phyloP scores from a whole-genome alignment of 495 filamentous ascomycete species.

The Evansstolkia leycettana region DNA sequence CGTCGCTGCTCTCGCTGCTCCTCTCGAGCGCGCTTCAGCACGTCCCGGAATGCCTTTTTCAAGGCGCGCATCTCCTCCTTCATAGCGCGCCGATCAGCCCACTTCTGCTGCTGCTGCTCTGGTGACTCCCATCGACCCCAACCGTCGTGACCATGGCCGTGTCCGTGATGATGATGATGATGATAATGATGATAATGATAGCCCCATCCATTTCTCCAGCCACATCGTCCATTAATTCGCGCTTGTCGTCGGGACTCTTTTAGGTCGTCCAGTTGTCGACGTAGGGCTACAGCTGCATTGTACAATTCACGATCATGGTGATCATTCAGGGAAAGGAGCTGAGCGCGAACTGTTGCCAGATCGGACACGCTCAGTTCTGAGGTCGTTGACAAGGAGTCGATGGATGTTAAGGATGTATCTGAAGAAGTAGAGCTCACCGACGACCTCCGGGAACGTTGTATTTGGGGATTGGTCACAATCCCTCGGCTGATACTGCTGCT shows the following conservation, averaged over 20 bases:
- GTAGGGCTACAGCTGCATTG: constrained; percentile 27
- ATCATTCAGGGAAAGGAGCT: constrained; percentile 25
- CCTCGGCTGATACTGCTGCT: neutral
- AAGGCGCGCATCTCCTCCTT: constrained; percentile 30
- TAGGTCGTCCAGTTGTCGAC: constrained; percentile 22
- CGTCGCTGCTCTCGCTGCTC: constrained; percentile 25
- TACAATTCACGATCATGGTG: constrained; percentile 29
- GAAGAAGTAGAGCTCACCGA: constrained; percentile 26
- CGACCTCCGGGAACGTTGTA: constrained; percentile 15
- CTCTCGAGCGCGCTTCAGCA: constrained; percentile 24
- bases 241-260: constrained; percentile 27
- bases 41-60: constrained; percentile 27
- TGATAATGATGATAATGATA: no score
- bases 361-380: constrained; percentile 30
- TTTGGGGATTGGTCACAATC: constrained; percentile 2
- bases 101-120: constrained; percentile 20
- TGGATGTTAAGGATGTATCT: constrained; percentile 28
- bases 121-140: constrained; percentile 33
- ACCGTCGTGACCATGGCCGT: constrained; percentile 8
- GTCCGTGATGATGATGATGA: constrained; percentile 5
- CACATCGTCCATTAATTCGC: constrained; percentile 10
- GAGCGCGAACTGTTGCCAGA: constrained; percentile 26
- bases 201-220: constrained; percentile 16
- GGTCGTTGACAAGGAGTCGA: constrained; percentile 29
- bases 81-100: constrained; percentile 17